Evolutionary conservation across 495 filamentous ascomycete genomes (phyloP).

Genomic region (Penicillium pulvis): DNA sequence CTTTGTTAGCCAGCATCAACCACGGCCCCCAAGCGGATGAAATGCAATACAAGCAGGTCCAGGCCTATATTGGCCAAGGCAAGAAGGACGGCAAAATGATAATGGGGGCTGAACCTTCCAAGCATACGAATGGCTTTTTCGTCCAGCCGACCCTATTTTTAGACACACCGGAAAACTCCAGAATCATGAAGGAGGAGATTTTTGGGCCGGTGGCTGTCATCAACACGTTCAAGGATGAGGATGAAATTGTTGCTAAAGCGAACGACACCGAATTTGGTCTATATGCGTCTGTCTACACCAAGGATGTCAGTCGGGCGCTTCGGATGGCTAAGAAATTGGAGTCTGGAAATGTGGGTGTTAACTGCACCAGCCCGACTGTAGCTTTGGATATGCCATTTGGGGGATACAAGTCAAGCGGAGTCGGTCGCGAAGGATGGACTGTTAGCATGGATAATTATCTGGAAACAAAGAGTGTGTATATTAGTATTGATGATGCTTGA

Average conservation of each 20-base stretch:
- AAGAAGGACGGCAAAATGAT: slow-evolving; percentile 61
- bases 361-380: slow-evolving; percentile 42
- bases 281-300: slow-evolving; percentile 49
- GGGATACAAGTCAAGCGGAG: slow-evolving; percentile 53
- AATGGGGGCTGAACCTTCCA: slow-evolving; percentile 11
- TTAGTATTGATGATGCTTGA: slow-evolving; percentile 23
- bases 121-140: slow-evolving; percentile 40
- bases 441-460: slow-evolving; percentile 44
- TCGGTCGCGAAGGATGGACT: slow-evolving; percentile 48
- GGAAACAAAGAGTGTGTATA: slow-evolving; percentile 52
- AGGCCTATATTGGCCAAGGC: slow-evolving; percentile 81
- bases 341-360: slow-evolving; percentile 55
- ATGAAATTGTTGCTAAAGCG: slow-evolving; percentile 41
- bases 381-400: slow-evolving; percentile 50
- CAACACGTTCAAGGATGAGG: slow-evolving; percentile 40
- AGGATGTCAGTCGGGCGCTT: slow-evolving; percentile 48
- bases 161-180: slow-evolving; percentile 34
- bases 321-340: slow-evolving; percentile 51
- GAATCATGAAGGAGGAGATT: slow-evolving; percentile 45
- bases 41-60: slow-evolving; percentile 83
- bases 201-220: slow-evolving; percentile 51
- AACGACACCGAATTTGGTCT: slow-evolving; percentile 47
- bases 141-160: slow-evolving; percentile 49
- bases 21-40: slow-evolving; percentile 88
- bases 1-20: slow-evolving; percentile 75